phyloP scores from a whole-genome alignment of 805 yeast genomes.

The Blastobotrys chiropterorum region DNA sequence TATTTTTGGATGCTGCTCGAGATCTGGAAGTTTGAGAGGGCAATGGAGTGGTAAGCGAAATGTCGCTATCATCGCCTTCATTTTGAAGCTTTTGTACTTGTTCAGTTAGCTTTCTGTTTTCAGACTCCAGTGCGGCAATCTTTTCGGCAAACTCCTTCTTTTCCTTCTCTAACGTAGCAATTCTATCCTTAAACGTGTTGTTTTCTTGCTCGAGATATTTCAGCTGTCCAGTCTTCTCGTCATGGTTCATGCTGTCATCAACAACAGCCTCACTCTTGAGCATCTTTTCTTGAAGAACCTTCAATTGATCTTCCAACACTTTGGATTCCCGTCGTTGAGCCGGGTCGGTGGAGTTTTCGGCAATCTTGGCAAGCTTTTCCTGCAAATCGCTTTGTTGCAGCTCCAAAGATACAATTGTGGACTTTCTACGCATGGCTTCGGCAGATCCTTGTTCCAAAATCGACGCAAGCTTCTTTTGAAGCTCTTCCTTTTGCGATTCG shows the following conservation, averaged over 20 bases:
- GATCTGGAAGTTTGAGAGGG: background rate
- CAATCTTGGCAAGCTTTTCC: background rate
- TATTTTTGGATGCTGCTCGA: conserved; percentile 6
- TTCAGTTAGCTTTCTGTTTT: background rate
- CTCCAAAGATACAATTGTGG: background rate
- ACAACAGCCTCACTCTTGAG: conserved; percentile 2
- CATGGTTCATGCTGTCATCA: background rate
- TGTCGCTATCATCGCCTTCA: conserved; percentile 15
- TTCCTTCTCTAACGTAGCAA: conserved; percentile 33
- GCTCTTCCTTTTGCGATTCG: background rate
- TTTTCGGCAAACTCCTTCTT: conserved; percentile 23
- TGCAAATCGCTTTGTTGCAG: background rate
- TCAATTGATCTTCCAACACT: background rate
- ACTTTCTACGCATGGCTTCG: background rate
- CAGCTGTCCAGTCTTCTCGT: conserved; percentile 2
- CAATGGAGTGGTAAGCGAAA: conserved; percentile 21
- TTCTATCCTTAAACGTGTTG: conserved; percentile 29
- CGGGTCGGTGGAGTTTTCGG: background rate
- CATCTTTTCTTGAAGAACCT: background rate
- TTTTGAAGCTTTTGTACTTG: conserved; percentile 4
- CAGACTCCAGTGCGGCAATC: conserved; percentile 3
- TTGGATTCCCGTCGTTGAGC: background rate
- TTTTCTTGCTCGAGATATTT: conserved; percentile 32
- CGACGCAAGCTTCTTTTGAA: background rate
- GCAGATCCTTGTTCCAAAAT: background rate